Evolutionary conservation across 169 alveolate species (phyloP).

Genomic region (Toxoplasma gondii): DNA sequence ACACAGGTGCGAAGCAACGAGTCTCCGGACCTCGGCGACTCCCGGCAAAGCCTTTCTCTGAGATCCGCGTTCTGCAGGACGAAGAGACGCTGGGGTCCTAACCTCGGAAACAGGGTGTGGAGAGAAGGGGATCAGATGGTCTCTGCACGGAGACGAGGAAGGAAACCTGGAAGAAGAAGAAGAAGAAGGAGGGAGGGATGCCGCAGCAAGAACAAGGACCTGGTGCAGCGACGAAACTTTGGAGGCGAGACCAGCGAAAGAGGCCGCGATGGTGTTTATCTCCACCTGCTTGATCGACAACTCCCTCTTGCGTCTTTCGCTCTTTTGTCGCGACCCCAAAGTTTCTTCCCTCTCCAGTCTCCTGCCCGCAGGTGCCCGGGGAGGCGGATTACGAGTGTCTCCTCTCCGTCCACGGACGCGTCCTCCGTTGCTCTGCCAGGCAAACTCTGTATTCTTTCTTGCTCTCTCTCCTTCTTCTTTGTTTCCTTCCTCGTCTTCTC

Average conservation of each 20-base stretch:
- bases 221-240: constrained; percentile 45
- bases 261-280: constrained; percentile 65
- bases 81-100: no score
- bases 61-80: no score
- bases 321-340: neutral
- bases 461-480: neutral
- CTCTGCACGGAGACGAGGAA: neutral
- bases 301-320: neutral
- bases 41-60: no score
- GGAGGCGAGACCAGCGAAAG: constrained; percentile 52
- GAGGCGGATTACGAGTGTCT: neutral
- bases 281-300: constrained; percentile 61
- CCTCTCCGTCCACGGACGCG: neutral
- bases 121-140: neutral
- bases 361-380: no score
- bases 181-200: neutral
- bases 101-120: no score
- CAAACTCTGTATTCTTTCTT: no score
- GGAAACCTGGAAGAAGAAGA: neutral
- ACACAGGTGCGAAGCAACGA: neutral
- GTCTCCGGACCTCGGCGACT: no score
- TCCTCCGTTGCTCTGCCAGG: neutral
- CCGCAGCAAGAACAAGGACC: neutral
- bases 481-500: no score
- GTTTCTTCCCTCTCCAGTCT: neutral